These are phyloP conservation scores for Leishmania tropica DNA, from an alignment of 208 protist genomes.

Conservation along the genomic window DNA sequence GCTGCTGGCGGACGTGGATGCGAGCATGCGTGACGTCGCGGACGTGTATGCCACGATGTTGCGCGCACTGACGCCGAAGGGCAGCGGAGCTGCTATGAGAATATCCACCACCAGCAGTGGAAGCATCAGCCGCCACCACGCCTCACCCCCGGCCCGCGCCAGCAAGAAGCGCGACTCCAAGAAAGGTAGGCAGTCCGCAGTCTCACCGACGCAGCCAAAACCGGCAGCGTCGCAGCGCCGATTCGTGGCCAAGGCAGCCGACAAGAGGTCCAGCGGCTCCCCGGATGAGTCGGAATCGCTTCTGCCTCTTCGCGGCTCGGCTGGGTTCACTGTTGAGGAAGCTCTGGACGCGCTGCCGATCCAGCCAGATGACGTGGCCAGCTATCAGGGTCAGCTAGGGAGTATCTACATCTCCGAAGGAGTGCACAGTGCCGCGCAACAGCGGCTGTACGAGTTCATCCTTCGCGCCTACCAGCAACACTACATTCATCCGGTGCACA, in stretches of 20 bases:
- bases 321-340: conserved; percentile 1
- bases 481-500: conserved; percentile 50
- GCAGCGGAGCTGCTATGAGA: background rate
- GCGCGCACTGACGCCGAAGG: background rate
- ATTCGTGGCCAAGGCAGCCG: background rate
- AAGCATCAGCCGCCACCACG: background rate
- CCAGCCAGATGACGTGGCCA: conserved; percentile 1
- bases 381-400: conserved; percentile 26
- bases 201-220: background rate
- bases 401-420: conserved; percentile 8
- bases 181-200: background rate
- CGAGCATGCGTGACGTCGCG: conserved; percentile 39
- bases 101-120: background rate
- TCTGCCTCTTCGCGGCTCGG: background rate
- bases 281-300: background rate
- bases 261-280: background rate
- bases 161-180: background rate
- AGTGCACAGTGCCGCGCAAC: conserved; percentile 30
- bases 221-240: background rate
- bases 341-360: conserved; percentile 17
- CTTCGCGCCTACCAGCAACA: conserved; percentile 41
- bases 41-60: conserved; percentile 27
- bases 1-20: conserved; percentile 29
- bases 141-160: background rate
- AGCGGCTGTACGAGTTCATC: conserved; percentile 35